These are phyloP conservation scores for Haplosporangium sp. DNA, from an alignment of 371 early-diverging fungal species.

Conservation along the genomic window DNA sequence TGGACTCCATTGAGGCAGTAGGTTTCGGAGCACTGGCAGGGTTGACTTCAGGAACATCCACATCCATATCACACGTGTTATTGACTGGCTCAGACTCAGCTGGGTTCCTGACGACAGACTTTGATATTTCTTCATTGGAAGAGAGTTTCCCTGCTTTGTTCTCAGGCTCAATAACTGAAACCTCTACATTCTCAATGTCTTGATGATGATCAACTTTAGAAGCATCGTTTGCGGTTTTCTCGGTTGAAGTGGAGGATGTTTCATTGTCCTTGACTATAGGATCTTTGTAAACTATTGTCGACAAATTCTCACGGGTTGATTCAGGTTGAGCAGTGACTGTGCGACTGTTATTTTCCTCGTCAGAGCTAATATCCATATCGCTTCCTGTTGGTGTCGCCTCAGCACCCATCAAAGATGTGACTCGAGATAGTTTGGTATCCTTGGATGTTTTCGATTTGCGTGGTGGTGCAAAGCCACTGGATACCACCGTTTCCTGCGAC, in stretches of 20 bases:
- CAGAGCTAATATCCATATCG: conserved; percentile 4
- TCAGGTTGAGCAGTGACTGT: neutral
- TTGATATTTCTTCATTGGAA: neutral
- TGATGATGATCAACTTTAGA: neutral
- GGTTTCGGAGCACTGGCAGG: conserved; percentile 2
- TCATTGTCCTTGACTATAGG: neutral
- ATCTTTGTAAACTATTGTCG: neutral
- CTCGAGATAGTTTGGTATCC: neutral
- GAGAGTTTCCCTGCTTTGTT: neutral
- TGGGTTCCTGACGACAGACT: neutral
- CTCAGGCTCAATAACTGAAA: neutral
- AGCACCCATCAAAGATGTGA: neutral
- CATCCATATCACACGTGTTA: conserved; percentile 12
- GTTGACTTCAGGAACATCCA: conserved; percentile 15
- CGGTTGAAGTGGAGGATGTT: neutral
- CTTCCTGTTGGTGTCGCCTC: neutral
- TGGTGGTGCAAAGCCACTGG: neutral
- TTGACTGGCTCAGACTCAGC: conserved; percentile 5
- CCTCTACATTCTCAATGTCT: neutral
- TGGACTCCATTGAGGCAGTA: neutral
- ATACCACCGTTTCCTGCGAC: neutral
- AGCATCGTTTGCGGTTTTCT: neutral
- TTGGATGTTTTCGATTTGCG: neutral
- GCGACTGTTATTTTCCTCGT: neutral
- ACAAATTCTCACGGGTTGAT: neutral